These are phyloP conservation scores for Entrophospora sp. DNA, from an alignment of 192 early-diverging fungal species.

Conservation along the genomic window DNA sequence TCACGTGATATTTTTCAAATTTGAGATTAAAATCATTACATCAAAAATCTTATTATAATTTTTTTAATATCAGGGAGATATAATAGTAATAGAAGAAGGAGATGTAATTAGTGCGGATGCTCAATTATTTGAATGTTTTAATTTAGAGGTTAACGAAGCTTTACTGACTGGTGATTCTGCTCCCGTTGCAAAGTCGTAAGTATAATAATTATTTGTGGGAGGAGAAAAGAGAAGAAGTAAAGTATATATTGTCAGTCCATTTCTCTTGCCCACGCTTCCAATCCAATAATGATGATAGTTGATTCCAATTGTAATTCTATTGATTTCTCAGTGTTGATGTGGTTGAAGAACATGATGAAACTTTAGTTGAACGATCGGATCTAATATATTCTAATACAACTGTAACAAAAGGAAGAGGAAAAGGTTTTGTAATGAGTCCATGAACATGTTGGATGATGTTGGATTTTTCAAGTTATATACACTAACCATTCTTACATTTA, in stretches of 20 bases:
- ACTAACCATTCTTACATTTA: no score
- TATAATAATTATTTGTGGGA: neutral
- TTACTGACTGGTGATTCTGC: constrained; percentile 88
- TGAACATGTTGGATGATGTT: no score
- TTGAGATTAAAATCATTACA: no score
- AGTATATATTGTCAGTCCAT: no score
- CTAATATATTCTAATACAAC: constrained; percentile 85
- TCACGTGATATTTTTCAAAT: no score
- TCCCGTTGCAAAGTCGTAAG: constrained; percentile 63
- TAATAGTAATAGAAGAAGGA: constrained; percentile 87
- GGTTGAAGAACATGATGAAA: constrained; percentile 58
- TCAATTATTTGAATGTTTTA: constrained; percentile 72
- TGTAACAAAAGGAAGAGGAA: constrained; percentile 83
- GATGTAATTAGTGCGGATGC: constrained; percentile 91
- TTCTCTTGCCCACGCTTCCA: no score
- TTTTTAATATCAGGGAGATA: constrained; percentile 62
- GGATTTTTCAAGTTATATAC: no score
- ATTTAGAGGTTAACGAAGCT: constrained; percentile 89
- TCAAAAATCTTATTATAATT: no score
- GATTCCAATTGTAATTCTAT: no score
- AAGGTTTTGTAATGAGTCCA: no score
- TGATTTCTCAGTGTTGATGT: constrained; percentile 29
- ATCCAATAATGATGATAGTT: no score
- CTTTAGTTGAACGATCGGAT: constrained; percentile 87
- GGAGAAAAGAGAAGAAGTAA: no score